A percentile compares a stretch with the other conserved stretches of the same genome.
phyloP scores from a whole-genome alignment of 169 alveolate genomes.

The Plasmodium blacklocki region DNA sequence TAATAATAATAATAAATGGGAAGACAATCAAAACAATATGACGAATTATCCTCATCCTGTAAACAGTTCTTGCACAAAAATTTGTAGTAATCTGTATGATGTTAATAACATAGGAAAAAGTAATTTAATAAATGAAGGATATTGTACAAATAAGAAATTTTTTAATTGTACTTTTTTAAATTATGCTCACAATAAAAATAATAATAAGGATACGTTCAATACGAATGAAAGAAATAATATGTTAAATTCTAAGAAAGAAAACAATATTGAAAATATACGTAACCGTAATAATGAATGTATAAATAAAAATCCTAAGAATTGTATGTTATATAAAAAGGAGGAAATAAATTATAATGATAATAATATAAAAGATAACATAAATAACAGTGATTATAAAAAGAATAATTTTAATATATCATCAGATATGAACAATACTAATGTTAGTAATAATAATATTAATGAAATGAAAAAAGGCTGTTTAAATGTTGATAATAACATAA shows the following conservation, averaged over 20 bases:
- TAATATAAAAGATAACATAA: too few relatives aligned
- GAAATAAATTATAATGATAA: too few relatives aligned
- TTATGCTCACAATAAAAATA: neutral
- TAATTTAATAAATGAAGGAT: slow-evolving; percentile 3
- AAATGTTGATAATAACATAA: slow-evolving; percentile 20
- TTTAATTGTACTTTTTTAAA: slow-evolving; percentile 7
- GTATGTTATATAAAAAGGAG: too few relatives aligned
- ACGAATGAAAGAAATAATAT: neutral
- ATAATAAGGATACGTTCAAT: neutral
- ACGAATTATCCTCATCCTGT: too few relatives aligned
- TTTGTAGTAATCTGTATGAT: neutral
- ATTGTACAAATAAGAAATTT: neutral
- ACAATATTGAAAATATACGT: neutral
- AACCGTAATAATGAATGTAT: neutral
- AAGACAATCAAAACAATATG: neutral
- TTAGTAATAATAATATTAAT: neutral
- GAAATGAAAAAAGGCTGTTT: slow-evolving; percentile 6
- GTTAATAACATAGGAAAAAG: neutral
- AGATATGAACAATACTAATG: neutral
- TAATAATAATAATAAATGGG: neutral
- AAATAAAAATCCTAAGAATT: slow-evolving; percentile 16
- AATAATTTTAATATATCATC: too few relatives aligned
- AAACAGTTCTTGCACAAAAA: too few relatives aligned
- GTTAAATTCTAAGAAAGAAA: neutral
- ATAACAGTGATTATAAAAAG: too few relatives aligned